Percentiles rank a stretch among this genome's conserved stretches.
These are phyloP conservation scores for Penicillium pancosmium DNA, from an alignment of 495 filamentous ascomycete species.

Conservation along the genomic window DNA sequence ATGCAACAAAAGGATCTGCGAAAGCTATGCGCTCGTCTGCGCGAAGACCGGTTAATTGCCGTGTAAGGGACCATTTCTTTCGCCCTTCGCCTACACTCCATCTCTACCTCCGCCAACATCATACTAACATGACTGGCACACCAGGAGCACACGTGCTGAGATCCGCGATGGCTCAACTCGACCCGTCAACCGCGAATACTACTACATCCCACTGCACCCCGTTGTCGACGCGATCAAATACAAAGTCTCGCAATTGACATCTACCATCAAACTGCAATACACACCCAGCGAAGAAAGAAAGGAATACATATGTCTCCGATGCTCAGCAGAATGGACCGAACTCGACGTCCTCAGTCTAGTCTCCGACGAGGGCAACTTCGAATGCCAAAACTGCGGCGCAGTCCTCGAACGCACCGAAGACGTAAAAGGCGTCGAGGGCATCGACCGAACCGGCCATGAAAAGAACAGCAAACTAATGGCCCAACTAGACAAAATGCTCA, in stretches of 20 bases:
- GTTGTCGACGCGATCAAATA: conserved; percentile 97
- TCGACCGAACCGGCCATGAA: conserved; percentile 72
- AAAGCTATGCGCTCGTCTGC: conserved; percentile 79
- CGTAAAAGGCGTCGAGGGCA: conserved; percentile 59
- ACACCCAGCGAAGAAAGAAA: conserved; percentile 83
- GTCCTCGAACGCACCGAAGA: conserved; percentile 67
- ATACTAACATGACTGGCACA: conserved; percentile 6
- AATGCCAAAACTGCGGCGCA: conserved; percentile 79
- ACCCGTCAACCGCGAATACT: conserved; percentile 85
- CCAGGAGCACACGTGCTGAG: conserved; percentile 77
- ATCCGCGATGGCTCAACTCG: conserved; percentile 77
- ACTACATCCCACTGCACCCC: conserved; percentile 92
- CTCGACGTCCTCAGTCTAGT: conserved; percentile 80
- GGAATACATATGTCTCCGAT: conserved; percentile 84
- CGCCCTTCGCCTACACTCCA: background rate
- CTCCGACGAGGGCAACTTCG: conserved; percentile 62
- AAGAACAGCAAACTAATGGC: conserved; percentile 83
- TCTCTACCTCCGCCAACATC: background rate
- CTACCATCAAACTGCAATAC: conserved; percentile 78
- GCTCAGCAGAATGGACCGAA: conserved; percentile 78
- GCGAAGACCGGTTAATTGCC: conserved; percentile 81
- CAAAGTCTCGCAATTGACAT: conserved; percentile 80
- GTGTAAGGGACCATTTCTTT: conserved; percentile 55
- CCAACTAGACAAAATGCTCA: conserved; percentile 82
- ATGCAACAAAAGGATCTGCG: conserved; percentile 88